Evolutionary conservation across 768 basidiomycete genomes (phyloP).

Genomic region (Mycena floridula): DNA sequence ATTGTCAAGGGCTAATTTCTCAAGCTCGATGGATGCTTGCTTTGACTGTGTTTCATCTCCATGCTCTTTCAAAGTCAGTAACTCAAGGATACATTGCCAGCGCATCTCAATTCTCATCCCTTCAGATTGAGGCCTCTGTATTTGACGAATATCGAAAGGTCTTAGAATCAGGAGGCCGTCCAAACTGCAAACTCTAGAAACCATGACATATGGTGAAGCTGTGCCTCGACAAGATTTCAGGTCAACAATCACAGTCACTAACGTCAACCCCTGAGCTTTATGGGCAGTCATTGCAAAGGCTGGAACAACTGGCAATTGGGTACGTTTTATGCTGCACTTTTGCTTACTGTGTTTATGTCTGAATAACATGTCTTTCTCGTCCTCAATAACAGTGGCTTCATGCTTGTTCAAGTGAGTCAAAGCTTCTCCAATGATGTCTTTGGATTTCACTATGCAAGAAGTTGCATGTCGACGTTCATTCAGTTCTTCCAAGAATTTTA

Average conservation of each 20-base stretch:
- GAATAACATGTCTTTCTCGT: constrained; percentile 4
- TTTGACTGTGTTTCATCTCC: too few species aligned
- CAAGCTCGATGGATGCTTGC: too few species aligned
- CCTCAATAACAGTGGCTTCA: constrained; percentile 11
- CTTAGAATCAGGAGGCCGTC: too few species aligned
- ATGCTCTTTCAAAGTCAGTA: too few species aligned
- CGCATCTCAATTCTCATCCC: too few species aligned
- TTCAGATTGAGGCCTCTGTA: too few species aligned
- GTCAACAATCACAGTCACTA: constrained; percentile 15
- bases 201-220: constrained; percentile 22
- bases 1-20: too few species aligned
- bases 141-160: too few species aligned
- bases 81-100: too few species aligned
- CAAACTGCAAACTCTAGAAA: too few species aligned
- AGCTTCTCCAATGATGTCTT: neutral
- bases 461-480: constrained; percentile 7
- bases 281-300: constrained; percentile 21
- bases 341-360: constrained; percentile 6
- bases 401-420: constrained; percentile 8
- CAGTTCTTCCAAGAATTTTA: constrained; percentile 10
- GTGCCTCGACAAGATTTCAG: constrained; percentile 10
- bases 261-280: constrained; percentile 20
- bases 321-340: constrained; percentile 6
- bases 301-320: constrained; percentile 18
- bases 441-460: constrained; percentile 11